These are phyloP conservation scores for Aspergillus haitiensis DNA, from an alignment of 495 filamentous ascomycete genomes.

Conservation along the genomic window DNA sequence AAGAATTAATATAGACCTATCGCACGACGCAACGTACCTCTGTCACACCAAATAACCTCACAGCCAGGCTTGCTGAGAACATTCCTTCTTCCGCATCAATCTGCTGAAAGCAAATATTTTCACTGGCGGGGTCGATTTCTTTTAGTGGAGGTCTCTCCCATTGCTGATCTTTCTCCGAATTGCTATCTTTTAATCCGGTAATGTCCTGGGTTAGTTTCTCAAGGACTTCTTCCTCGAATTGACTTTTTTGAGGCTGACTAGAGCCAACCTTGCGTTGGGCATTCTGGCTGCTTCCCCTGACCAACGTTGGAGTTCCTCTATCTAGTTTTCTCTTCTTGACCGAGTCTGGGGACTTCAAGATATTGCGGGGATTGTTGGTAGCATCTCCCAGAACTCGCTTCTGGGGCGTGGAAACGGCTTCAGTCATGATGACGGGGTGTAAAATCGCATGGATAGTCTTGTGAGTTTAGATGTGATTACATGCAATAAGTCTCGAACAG, in stretches of 20 bases:
- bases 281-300: slow-evolving; percentile 60
- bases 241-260: slow-evolving; percentile 78
- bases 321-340: slow-evolving; percentile 83
- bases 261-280: slow-evolving; percentile 61
- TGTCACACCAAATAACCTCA: slow-evolving; percentile 97
- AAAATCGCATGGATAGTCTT: slow-evolving; percentile 4
- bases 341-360: slow-evolving; percentile 46
- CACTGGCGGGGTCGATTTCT: slow-evolving; percentile 66
- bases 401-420: slow-evolving; percentile 48
- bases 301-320: slow-evolving; percentile 49
- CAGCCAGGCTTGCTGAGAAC: slow-evolving; percentile 66
- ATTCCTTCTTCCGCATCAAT: slow-evolving; percentile 93
- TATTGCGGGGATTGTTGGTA: slow-evolving; percentile 52
- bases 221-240: slow-evolving; percentile 90
- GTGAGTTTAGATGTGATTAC: background rate
- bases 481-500: background rate
- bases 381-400: slow-evolving; percentile 63
- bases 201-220: slow-evolving; percentile 96
- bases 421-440: slow-evolving; percentile 46
- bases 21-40: slow-evolving; percentile 53
- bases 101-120: slow-evolving; percentile 85
- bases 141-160: slow-evolving; percentile 81
- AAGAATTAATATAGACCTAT: background rate
- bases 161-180: slow-evolving; percentile 89
- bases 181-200: slow-evolving; percentile 73